These are phyloP conservation scores for Scolecobasidium constrictum DNA, from an alignment of 2,329 filamentous ascomycete species.

Conservation along the genomic window DNA sequence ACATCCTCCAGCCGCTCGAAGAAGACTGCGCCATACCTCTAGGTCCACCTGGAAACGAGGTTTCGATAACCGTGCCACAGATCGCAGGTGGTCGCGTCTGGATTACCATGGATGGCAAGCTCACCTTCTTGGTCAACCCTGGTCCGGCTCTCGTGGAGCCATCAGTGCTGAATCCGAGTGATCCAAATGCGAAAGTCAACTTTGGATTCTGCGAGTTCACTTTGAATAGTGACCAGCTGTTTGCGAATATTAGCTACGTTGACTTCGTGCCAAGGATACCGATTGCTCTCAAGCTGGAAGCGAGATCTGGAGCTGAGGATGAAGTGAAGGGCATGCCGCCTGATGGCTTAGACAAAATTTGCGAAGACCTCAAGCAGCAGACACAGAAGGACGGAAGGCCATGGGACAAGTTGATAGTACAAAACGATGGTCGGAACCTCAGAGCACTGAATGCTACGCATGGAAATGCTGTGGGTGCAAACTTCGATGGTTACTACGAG, in stretches of 20 bases:
- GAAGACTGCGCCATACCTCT: constrained; percentile 53
- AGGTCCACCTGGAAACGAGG: constrained; percentile 49
- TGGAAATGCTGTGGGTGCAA: constrained; percentile 30
- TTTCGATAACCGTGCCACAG: constrained; percentile 54
- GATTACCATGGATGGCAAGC: constrained; percentile 49
- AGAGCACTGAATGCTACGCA: constrained; percentile 34
- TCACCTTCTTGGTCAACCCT: constrained; percentile 62
- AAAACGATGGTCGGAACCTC: constrained; percentile 23
- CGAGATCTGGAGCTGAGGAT: constrained; percentile 26
- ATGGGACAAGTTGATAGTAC: constrained; percentile 52
- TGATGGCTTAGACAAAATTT: constrained; percentile 38
- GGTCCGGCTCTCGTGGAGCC: constrained; percentile 66
- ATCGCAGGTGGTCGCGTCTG: constrained; percentile 63
- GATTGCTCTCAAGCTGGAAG: constrained; percentile 34
- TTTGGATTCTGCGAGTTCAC: constrained; percentile 40
- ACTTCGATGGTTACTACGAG: constrained; percentile 42
- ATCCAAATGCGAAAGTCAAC: constrained; percentile 32
- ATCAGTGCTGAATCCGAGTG: constrained; percentile 52
- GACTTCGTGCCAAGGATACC: constrained; percentile 53
- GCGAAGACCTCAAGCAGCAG: constrained; percentile 11
- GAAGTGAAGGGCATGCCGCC: constrained; percentile 46
- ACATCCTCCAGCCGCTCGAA: constrained; percentile 39
- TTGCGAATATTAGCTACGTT: constrained; percentile 55
- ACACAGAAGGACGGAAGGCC: constrained; percentile 39
- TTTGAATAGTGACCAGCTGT: constrained; percentile 35